Base-by-base conservation (phyloP, 1,139 yeast genomes). In the Magnusiomyces ingens region DNA sequence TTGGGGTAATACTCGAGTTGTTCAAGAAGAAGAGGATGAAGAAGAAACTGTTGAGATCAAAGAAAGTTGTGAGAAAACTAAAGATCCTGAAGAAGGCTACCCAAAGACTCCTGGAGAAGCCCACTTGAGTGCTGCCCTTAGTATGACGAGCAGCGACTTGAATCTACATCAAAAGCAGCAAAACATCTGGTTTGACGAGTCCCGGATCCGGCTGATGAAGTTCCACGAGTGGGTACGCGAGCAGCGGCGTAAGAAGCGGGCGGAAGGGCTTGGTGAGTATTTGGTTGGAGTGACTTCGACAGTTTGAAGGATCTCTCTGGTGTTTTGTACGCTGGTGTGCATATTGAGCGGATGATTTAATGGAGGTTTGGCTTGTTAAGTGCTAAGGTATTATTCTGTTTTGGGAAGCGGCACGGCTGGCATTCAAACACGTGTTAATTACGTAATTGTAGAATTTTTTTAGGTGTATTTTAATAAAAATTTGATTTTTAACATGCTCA, bases 1-100 rank as follows among this genome's bases (percentile, higher is more conserved):
- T 67, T 90, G 97, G 97, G 96, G 96, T 65, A 95, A 86, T 61
- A 89, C 96, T 1, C 78, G 96, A 74, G 78, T 82, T 22, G 80
- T 87, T 51, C 79, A 79, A 29, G 89, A 21, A 22, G 19, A 44
- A 36, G 48, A 35, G 2, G 35, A 49, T 22, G 45, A 35, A 6
- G 47, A 19, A 18, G 29, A 8, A 1, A 38, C 17, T 10, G 29
- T 12, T 3, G 50, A 46, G 11, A 19, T 13, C 18, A 46, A 43
- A 21, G 50, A 29, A 5, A 29, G 38, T 6, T 38, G 19, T 11
- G 48, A 36, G 29, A 36, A n/a, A 19, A 4, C 12, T 15, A 17
- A 19, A 26, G 35, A 17, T 5, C 2, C 8, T 15, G 19, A 37
- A 15, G 12, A 37, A 22, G 5, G 6, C 38, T 22, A 11, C 6